Evolutionary conservation across 2,329 filamentous ascomycete species (phyloP), one percentile per base, ranked within the genome.

Genomic region (Tricladium varicosporioides): DNA sequence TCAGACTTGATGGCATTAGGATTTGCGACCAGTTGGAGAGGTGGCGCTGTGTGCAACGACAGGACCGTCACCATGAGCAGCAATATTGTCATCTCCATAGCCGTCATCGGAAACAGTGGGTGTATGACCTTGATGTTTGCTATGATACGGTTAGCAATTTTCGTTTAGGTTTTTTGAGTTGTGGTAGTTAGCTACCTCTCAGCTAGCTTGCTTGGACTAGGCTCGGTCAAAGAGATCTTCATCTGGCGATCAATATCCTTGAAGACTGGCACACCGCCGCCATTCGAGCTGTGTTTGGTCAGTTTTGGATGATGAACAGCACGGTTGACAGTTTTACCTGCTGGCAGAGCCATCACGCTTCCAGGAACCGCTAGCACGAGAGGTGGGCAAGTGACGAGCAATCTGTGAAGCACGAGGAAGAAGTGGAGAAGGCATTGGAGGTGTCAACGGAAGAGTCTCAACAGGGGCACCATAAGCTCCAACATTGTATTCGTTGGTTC

Each of bases 401-500:
- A 71, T 67, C 58, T 69, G 67, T 42, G 65, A 60, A 40, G 67
- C 60, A 31, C 70, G 68, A 51, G 69, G 67, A 56, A 65, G 59
- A 11, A 68, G 56, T 19, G 69, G 64, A 48, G 68, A 67, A 36
- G 62, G 48, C 33, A 80, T 76, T 53, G 74, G 74, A 10, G 80
- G 78, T 53, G 75, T 79, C 66, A 85, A 75, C 14, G 83, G 80
- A 51, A 87, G 58, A 81, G 65, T 59, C 10, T 65, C 63, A 51
- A 63, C 62, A 36, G 65, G 54, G 58, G 83, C 85, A 59, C 85
- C 85, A 65, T 87, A 87, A 45, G 85, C 85, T 57, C 85, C 83
- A 60, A 87, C 86, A 67, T 92, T 92, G 76, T 97, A 97, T 77
- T 97, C 94, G 57, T 94, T 94, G 57, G 93, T 94, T 58, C 94